Conservation (phyloP, 352 stramenopile genomes). For the Halophytophthora polymorphica region DNA sequence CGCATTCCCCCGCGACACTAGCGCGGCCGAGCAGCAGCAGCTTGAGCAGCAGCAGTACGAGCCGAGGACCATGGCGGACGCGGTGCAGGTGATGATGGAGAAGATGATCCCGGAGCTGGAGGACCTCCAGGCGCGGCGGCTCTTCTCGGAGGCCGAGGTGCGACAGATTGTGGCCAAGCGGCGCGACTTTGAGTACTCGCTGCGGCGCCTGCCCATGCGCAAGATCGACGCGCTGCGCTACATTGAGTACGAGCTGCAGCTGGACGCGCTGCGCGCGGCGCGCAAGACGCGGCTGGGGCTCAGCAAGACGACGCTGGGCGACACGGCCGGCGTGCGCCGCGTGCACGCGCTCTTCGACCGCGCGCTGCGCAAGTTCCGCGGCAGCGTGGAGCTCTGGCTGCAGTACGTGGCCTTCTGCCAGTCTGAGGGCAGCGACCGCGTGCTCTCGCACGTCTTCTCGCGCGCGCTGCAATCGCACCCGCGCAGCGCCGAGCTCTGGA, state of each 20-base stretch:
- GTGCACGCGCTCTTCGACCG: conserved; percentile 88
- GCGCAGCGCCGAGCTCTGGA: conserved; percentile 85
- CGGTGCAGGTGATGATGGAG: conserved; percentile 92
- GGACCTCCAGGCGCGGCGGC: conserved; percentile 83
- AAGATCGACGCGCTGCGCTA: conserved; percentile 93
- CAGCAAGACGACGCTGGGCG: conserved; percentile 68
- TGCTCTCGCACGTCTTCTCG: conserved; percentile 80
- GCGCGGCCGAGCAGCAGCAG: no score
- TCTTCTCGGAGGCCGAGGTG: conserved; percentile 88
- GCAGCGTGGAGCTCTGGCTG: conserved; percentile 88
- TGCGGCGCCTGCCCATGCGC: conserved; percentile 84
- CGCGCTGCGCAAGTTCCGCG: conserved; percentile 84
- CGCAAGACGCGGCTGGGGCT: conserved; percentile 76
- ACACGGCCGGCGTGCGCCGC: conserved; percentile 63
- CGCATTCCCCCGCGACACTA: conserved; percentile 1
- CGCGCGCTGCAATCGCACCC: conserved; percentile 86
- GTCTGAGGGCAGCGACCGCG: conserved; percentile 56
- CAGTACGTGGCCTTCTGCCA: conserved; percentile 90
- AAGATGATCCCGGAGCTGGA: conserved; percentile 94
- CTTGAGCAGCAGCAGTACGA: neutral
- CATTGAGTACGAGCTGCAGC: conserved; percentile 92
- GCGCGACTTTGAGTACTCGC: conserved; percentile 91
- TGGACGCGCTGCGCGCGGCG: conserved; percentile 84
- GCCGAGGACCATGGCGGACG: conserved; percentile 82
- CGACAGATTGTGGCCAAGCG: conserved; percentile 88